Percentiles rank a stretch among this genome's conserved stretches.
phyloP scores from a whole-genome alignment of 1,139 yeast species.

The Magnusiomyces tetraspermus region DNA sequence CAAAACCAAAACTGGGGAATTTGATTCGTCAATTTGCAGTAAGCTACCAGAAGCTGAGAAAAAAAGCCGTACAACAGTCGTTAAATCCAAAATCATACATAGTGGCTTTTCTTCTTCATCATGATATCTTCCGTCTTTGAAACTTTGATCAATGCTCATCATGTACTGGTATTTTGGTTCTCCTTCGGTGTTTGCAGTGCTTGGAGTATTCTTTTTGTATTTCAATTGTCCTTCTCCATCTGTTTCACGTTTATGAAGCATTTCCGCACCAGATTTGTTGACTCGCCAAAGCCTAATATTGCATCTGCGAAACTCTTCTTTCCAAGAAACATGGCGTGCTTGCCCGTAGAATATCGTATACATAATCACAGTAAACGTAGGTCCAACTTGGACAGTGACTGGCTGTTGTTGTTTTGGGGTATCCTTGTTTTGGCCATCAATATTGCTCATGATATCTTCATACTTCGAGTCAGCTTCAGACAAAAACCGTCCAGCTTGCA shows the following conservation, averaged over 20 bases:
- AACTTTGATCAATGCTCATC: slow-evolving; percentile 47
- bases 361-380: slow-evolving; percentile 48
- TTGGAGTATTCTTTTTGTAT: neutral
- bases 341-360: slow-evolving; percentile 56
- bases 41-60: slow-evolving; percentile 67
- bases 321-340: slow-evolving; percentile 50
- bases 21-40: slow-evolving; percentile 53
- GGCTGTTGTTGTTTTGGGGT: slow-evolving; percentile 10
- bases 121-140: slow-evolving; percentile 69
- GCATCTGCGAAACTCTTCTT: slow-evolving; percentile 60
- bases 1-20: slow-evolving; percentile 60
- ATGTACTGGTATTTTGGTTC: slow-evolving; percentile 35
- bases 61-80: slow-evolving; percentile 45
- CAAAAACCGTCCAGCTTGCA: slow-evolving; percentile 53
- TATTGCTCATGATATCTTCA: neutral
- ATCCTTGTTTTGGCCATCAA: neutral
- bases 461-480: slow-evolving; percentile 33
- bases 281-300: slow-evolving; percentile 37
- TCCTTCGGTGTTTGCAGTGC: slow-evolving; percentile 9
- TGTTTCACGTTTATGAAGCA: slow-evolving; percentile 5
- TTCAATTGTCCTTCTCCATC: slow-evolving; percentile 1
- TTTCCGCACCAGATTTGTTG: slow-evolving; percentile 12
- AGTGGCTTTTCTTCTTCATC: slow-evolving; percentile 38
- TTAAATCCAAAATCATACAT: slow-evolving; percentile 34
- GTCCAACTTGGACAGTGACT: slow-evolving; percentile 42